phyloP scores from a whole-genome alignment of 2,329 filamentous ascomycete species.

The Penicillium verrucosum region DNA sequence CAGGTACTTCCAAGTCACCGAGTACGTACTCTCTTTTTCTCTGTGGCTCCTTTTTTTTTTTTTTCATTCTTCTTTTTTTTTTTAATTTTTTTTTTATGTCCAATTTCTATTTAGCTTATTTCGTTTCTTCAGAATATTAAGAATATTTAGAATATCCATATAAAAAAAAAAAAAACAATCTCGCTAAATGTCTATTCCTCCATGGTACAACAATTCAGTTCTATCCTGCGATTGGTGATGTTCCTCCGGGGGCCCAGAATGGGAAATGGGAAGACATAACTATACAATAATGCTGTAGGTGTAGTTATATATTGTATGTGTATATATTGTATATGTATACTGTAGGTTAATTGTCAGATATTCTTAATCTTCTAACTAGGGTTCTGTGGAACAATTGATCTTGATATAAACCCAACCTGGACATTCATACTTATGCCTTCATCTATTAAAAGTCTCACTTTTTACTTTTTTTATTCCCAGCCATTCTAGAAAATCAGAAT shows the following conservation, averaged over 20 bases:
- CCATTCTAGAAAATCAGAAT: background rate
- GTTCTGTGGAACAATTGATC: background rate
- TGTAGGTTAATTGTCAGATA: no score
- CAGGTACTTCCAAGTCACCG: background rate
- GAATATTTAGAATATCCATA: background rate
- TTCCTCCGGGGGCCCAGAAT: slow-evolving; percentile 5
- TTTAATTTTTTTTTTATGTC: background rate
- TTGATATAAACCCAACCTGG: background rate
- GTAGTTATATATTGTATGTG: no score
- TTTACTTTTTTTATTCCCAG: background rate
- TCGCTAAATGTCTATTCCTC: background rate
- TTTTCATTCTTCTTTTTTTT: background rate
- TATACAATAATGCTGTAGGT: no score
- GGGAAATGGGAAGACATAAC: background rate
- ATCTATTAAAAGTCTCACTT: background rate
- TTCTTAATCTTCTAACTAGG: no score
- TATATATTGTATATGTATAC: no score
- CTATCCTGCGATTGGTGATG: slow-evolving; percentile 15
- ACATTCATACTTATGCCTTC: background rate
- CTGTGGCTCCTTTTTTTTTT: background rate
- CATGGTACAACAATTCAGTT: slow-evolving; percentile 13
- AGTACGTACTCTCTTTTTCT: background rate
- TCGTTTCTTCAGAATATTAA: background rate
- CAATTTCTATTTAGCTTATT: background rate
- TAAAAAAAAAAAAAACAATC: background rate